phyloP scores from a whole-genome alignment of 768 basidiomycete species.

The Serendipita sp. region DNA sequence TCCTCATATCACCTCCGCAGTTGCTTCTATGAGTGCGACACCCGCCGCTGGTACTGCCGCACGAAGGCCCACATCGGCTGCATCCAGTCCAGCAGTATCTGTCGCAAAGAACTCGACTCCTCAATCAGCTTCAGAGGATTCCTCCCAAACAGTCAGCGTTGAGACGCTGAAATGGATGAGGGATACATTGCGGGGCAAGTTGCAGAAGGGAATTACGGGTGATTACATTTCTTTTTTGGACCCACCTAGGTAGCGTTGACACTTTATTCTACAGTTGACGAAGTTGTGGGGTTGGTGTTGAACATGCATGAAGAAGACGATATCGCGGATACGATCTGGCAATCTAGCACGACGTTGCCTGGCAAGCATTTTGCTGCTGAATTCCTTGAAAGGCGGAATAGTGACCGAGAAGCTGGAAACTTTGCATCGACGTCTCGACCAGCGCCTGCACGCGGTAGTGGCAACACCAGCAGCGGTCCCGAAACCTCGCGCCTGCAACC shows the following conservation, averaged over 20 bases:
- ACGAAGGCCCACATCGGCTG: constrained; percentile 20
- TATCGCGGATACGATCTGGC: constrained; percentile 89
- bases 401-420: constrained; percentile 39
- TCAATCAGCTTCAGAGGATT: constrained; percentile 36
- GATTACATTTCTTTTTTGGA: constrained; percentile 13
- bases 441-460: not conserved
- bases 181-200: constrained; percentile 55
- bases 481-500: not conserved
- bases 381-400: constrained; percentile 73
- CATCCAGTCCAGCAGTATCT: constrained; percentile 23
- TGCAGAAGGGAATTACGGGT: constrained; percentile 49
- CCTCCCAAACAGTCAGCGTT: constrained; percentile 49
- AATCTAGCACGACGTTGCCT: constrained; percentile 86
- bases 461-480: not conserved
- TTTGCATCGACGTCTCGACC: not conserved
- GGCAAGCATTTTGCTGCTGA: constrained; percentile 90
- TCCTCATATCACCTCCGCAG: constrained; percentile 15
- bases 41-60: constrained; percentile 22
- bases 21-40: constrained; percentile 16
- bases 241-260: constrained; percentile 7
- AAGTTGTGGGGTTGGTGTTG: constrained; percentile 88
- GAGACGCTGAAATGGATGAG: constrained; percentile 59
- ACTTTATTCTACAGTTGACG: constrained; percentile 49
- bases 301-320: constrained; percentile 92
- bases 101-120: constrained; percentile 19